Percentiles rank a stretch among this genome's conserved stretches.
These are phyloP conservation scores for Pyricularia grisea DNA, from an alignment of 2,329 filamentous ascomycete species.

Conservation along the genomic window DNA sequence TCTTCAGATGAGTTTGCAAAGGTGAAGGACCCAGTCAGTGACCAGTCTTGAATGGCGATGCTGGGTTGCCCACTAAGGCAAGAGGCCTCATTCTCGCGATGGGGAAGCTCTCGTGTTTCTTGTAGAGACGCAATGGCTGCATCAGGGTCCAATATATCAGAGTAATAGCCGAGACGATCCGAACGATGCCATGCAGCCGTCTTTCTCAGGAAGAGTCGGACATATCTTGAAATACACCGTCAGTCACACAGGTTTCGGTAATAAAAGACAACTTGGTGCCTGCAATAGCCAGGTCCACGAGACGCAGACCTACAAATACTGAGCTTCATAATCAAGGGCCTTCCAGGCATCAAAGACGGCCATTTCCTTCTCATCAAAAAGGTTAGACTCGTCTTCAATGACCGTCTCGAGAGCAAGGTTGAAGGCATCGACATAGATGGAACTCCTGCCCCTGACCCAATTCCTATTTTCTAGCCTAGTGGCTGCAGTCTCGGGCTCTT, in stretches of 20 bases:
- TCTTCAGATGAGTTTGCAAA: conserved; percentile 76
- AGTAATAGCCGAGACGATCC: conserved; percentile 66
- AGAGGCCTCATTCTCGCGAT: conserved; percentile 9
- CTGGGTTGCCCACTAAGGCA: conserved; percentile 15
- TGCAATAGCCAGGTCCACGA: neutral
- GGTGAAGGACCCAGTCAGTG: conserved; percentile 50
- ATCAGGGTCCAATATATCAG: conserved; percentile 69
- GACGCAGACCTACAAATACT: conserved; percentile 63
- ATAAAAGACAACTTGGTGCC: neutral
- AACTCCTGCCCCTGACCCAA: conserved; percentile 72
- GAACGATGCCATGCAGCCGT: conserved; percentile 85
- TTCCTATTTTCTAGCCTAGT: conserved; percentile 38
- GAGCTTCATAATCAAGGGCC: conserved; percentile 67
- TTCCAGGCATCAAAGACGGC: conserved; percentile 71
- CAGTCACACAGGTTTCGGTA: neutral
- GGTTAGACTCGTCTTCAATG: conserved; percentile 74
- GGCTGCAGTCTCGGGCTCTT: conserved; percentile 33
- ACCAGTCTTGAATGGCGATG: conserved; percentile 29
- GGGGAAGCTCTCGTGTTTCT: conserved; percentile 42
- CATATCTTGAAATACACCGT: conserved; percentile 50
- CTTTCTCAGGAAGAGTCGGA: conserved; percentile 86
- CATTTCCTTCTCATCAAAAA: conserved; percentile 75
- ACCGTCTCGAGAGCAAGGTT: conserved; percentile 87
- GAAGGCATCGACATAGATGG: conserved; percentile 96
- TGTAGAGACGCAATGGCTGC: conserved; percentile 59